These are phyloP conservation scores for Thraustotheca clavata DNA, from an alignment of 352 stramenopile species.

Conservation along the genomic window DNA sequence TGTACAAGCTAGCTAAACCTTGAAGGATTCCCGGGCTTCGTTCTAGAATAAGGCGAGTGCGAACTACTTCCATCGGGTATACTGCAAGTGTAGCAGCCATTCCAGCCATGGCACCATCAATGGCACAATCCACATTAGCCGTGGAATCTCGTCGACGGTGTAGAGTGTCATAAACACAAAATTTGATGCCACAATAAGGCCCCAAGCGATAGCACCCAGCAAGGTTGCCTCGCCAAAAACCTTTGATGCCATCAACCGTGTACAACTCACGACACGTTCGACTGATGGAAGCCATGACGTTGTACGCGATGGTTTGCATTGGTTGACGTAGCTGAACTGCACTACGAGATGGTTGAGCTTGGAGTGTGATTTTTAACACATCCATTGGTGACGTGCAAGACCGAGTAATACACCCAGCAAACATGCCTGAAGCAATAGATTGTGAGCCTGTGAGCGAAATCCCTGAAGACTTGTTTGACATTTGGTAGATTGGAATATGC, in stretches of 20 bases:
- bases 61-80: conserved; percentile 72
- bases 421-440: conserved; percentile 59
- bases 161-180: conserved; percentile 65
- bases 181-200: conserved; percentile 71
- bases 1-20: conserved; percentile 46
- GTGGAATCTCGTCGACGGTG: conserved; percentile 26
- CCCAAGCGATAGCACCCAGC: conserved; percentile 66
- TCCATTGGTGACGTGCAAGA: conserved; percentile 75
- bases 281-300: not conserved
- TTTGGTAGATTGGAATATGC: no score
- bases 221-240: conserved; percentile 73
- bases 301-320: not conserved
- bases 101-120: conserved; percentile 48
- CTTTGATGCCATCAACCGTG: conserved; percentile 41
- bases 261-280: conserved; percentile 31
- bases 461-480: no score
- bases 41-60: conserved; percentile 71
- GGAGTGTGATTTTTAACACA: conserved; percentile 79
- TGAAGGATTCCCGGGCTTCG: conserved; percentile 50
- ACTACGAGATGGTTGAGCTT: no score
- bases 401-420: conserved; percentile 71
- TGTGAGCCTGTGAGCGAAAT: conserved; percentile 35
- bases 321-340: not conserved
- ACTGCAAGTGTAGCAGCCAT: conserved; percentile 58
- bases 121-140: conserved; percentile 37